phyloP scores from a whole-genome alignment of 129 eudicot species.

The Centrapalus pauciflorus region DNA sequence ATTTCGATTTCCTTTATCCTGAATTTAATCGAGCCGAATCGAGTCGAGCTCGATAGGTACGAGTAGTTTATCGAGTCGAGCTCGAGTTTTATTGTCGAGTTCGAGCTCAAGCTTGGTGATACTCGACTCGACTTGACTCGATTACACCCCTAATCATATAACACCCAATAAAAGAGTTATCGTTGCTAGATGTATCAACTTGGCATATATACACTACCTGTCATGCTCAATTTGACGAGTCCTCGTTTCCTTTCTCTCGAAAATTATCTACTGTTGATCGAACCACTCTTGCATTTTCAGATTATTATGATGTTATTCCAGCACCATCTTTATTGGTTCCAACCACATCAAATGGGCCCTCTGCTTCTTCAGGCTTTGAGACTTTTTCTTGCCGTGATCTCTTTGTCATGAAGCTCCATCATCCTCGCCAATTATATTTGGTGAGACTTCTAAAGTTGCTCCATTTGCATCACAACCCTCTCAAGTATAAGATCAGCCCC shows the following conservation, averaged over 20 bases:
- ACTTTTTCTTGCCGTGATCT: background rate
- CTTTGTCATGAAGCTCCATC: background rate
- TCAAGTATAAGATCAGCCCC: background rate
- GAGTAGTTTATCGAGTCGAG: too few relatives aligned
- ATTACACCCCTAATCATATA: too few relatives aligned
- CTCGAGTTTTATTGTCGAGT: too few relatives aligned
- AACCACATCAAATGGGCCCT: background rate
- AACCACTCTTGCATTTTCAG: background rate
- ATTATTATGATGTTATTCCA: background rate
- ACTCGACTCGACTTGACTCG: too few relatives aligned
- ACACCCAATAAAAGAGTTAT: too few relatives aligned
- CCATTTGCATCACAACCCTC: background rate
- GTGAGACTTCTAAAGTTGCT: background rate
- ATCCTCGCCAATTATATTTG: background rate
- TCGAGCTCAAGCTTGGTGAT: too few relatives aligned
- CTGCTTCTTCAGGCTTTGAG: background rate
- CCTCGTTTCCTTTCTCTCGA: background rate
- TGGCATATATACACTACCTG: background rate
- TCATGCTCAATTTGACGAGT: background rate
- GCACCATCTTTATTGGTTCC: background rate
- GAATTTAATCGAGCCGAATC: too few relatives aligned
- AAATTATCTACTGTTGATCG: background rate
- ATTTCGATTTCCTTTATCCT: too few relatives aligned
- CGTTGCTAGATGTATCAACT: background rate
- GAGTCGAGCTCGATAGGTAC: too few relatives aligned